A percentile compares a stretch with the other conserved stretches of the same genome.
phyloP scores from a whole-genome alignment of 805 yeast species.

The Tetrapisispora taiwanensis region DNA sequence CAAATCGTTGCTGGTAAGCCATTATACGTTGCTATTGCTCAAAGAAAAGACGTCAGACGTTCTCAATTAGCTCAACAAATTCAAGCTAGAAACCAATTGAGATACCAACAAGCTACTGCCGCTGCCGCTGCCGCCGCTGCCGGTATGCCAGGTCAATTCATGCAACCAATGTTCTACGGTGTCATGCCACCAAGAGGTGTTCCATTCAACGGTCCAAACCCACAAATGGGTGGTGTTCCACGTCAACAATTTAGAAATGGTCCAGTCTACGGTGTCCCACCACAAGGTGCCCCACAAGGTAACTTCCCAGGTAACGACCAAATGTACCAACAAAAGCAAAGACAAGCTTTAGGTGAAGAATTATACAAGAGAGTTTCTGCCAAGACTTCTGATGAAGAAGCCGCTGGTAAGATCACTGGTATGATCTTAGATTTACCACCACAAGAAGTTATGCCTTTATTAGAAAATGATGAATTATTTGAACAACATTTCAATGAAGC shows the following conservation, averaged over 20 bases:
- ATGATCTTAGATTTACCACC: constrained; percentile 95
- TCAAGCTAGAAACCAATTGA: constrained; percentile 95
- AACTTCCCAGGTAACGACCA: constrained; percentile 34
- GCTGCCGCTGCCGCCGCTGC: constrained; percentile 32
- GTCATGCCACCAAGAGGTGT: constrained; percentile 74
- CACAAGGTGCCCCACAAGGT: constrained; percentile 52
- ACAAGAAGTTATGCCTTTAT: constrained; percentile 76
- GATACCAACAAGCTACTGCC: constrained; percentile 93
- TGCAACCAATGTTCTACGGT: constrained; percentile 34
- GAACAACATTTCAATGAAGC: constrained; percentile 91
- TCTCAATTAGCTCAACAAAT: constrained; percentile 95
- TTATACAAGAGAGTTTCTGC: constrained; percentile 86
- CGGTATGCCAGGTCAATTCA: constrained; percentile 33
- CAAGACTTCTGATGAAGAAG: constrained; percentile 81
- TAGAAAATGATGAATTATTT: constrained; percentile 84
- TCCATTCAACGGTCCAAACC: constrained; percentile 72
- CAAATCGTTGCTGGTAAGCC: constrained; percentile 93
- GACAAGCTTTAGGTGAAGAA: constrained; percentile 96
- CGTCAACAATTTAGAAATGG: constrained; percentile 65
- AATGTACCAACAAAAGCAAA: constrained; percentile 80
- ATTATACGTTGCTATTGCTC: constrained; percentile 95
- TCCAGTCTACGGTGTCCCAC: constrained; percentile 82
- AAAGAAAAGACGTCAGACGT: constrained; percentile 96
- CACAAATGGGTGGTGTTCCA: constrained; percentile 63
- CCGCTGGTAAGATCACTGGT: constrained; percentile 98